Percentiles rank a stretch among this genome's conserved stretches.
Conservation (phyloP, 345 rosid species). For the Gossypioides kirkii region DNA sequence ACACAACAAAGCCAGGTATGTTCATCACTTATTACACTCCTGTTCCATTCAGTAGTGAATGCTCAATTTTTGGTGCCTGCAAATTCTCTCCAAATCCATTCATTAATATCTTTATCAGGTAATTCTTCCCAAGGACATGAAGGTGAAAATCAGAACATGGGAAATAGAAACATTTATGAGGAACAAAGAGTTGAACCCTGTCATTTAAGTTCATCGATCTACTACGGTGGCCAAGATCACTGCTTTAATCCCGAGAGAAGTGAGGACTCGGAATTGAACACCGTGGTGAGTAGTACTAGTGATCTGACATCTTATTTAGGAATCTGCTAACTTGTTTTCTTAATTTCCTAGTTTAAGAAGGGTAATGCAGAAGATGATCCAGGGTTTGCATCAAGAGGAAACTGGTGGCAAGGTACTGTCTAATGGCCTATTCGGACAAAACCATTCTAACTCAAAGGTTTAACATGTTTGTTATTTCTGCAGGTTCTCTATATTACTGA, state of each 20-base stretch:
- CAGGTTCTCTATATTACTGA: constrained; percentile 64
- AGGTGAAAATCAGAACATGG: constrained; percentile 29
- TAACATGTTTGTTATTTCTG: constrained; percentile 2
- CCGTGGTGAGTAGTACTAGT: constrained; percentile 44
- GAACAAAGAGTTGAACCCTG: constrained; percentile 67
- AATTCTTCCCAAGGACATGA: constrained; percentile 28
- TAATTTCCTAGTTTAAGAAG: constrained; percentile 40
- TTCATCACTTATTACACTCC: not conserved
- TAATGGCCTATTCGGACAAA: not conserved
- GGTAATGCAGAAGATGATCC: constrained; percentile 73
- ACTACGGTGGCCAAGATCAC: constrained; percentile 73
- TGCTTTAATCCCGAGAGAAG: constrained; percentile 37
- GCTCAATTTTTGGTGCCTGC: not conserved
- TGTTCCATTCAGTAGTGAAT: too few species aligned
- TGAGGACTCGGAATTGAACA: constrained; percentile 37
- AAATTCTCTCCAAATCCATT: not conserved
- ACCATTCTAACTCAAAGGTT: not conserved
- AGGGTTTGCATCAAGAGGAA: constrained; percentile 80
- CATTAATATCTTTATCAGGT: constrained; percentile 22
- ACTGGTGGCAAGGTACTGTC: constrained; percentile 86
- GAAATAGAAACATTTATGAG: constrained; percentile 36
- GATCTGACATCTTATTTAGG: not conserved
- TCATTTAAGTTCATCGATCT: constrained; percentile 77
- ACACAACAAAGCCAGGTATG: constrained; percentile 32
- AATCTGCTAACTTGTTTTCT: constrained; percentile 7